phyloP scores from a whole-genome alignment of 1,284 basidiomycete genomes.

The Inonotus hispidus region DNA sequence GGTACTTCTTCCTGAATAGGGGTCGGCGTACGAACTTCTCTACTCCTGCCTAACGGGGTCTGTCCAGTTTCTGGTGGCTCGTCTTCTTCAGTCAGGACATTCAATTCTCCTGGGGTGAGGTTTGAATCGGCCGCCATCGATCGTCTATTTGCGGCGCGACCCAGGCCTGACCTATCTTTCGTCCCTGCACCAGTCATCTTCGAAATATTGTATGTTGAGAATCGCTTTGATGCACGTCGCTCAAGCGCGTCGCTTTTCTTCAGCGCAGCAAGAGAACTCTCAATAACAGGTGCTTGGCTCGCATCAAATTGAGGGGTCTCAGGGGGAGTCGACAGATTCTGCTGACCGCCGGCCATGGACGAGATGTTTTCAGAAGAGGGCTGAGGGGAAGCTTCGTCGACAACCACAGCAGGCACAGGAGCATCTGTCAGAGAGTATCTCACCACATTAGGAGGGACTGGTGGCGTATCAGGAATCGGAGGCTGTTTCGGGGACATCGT shows the following conservation, averaged over 20 bases:
- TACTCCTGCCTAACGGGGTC: conserved; percentile 24
- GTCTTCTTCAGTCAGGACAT: conserved; percentile 63
- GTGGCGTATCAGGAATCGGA: conserved; percentile 24
- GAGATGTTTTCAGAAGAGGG: conserved; percentile 13
- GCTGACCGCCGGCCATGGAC: conserved; percentile 7
- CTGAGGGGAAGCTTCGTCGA: conserved; percentile 46
- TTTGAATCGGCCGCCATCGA: conserved; percentile 58
- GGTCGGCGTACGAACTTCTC: conserved; percentile 28
- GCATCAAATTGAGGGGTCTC: conserved; percentile 37
- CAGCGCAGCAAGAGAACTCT: conserved; percentile 83
- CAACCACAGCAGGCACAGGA: conserved; percentile 42
- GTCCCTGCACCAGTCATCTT: conserved; percentile 76
- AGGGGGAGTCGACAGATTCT: conserved; percentile 24
- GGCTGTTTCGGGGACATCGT: conserved; percentile 27
- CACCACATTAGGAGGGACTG: conserved; percentile 58
- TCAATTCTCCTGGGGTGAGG: conserved; percentile 62
- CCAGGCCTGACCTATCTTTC: conserved; percentile 34
- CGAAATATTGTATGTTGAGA: conserved; percentile 92
- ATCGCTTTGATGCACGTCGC: conserved; percentile 91
- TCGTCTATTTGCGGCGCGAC: conserved; percentile 46
- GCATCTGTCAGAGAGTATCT: conserved; percentile 73
- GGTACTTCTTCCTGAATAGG: conserved; percentile 40
- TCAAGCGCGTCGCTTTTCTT: conserved; percentile 85
- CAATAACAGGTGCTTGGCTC: conserved; percentile 56
- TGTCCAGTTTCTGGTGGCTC: conserved; percentile 32